phyloP scores from a whole-genome alignment of 805 yeast genomes.

The Zygosaccharomyces lentus region DNA sequence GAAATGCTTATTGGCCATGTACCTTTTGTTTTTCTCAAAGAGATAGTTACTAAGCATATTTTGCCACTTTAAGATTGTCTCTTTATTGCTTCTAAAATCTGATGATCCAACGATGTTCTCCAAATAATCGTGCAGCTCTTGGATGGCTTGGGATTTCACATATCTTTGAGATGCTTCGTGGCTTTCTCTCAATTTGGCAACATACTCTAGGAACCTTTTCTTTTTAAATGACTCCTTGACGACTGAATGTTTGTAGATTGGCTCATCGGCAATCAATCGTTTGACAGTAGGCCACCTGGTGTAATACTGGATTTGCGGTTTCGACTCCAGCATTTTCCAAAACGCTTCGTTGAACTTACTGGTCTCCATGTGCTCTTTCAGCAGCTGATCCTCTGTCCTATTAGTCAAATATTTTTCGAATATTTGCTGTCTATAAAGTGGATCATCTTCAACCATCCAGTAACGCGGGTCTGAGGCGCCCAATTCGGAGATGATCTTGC shows the following conservation, averaged over 20 bases:
- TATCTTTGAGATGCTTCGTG: slow-evolving; percentile 25
- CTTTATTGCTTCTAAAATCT: slow-evolving; percentile 9
- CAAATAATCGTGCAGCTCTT: slow-evolving; percentile 51
- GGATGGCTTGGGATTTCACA: slow-evolving; percentile 45
- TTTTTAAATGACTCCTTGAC: slow-evolving; percentile 55
- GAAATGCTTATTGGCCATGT: slow-evolving; percentile 57
- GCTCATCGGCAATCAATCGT: slow-evolving; percentile 55
- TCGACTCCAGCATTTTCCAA: slow-evolving; percentile 40
- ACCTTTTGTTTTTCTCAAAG: slow-evolving; percentile 46
- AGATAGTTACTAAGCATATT: slow-evolving; percentile 21
- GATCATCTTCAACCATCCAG: slow-evolving; percentile 57
- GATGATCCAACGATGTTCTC: slow-evolving; percentile 31
- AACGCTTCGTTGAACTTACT: slow-evolving; percentile 57
- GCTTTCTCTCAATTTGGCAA: slow-evolving; percentile 37
- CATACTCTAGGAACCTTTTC: slow-evolving; percentile 50
- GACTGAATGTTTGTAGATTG: slow-evolving; percentile 57
- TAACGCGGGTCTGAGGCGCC: slow-evolving; percentile 59
- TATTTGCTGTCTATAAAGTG: slow-evolving; percentile 52
- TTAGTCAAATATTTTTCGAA: slow-evolving; percentile 63
- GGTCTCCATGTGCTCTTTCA: slow-evolving; percentile 48
- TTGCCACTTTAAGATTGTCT: slow-evolving; percentile 27
- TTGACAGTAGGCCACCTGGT: slow-evolving; percentile 64
- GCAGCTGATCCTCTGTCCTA: slow-evolving; percentile 46
- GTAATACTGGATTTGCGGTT: slow-evolving; percentile 45
- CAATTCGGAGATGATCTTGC: slow-evolving; percentile 49